A percentile compares a stretch with the other conserved stretches of the same genome.
Conservation (phyloP, 257 asterid genomes). For the Lycium ferocissimum region DNA sequence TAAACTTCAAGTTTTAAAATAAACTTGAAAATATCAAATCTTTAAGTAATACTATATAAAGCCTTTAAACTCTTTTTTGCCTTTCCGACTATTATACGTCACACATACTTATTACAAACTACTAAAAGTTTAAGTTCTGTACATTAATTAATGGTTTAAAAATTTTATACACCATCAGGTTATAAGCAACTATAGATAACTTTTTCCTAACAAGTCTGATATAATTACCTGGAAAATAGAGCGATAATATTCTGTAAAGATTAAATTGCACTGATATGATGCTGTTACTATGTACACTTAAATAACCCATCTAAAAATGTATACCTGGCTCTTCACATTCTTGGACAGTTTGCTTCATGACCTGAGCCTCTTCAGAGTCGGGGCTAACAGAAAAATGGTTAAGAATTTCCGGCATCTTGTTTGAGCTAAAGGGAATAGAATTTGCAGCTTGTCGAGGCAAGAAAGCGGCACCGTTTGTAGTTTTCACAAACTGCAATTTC, state of each 20-base stretch:
- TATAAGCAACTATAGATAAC: not conserved
- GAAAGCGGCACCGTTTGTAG: slow-evolving; percentile 40
- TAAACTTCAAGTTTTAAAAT: not conserved
- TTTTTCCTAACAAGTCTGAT: too few relatives aligned
- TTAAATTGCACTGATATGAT: not conserved
- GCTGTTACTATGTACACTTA: too few relatives aligned
- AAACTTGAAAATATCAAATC: not conserved
- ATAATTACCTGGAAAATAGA: not conserved
- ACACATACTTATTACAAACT: not conserved
- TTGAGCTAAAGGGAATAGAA: slow-evolving; percentile 73
- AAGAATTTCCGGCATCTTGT: slow-evolving; percentile 55
- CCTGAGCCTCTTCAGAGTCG: slow-evolving; percentile 53
- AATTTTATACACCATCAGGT: not conserved
- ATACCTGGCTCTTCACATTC: slow-evolving; percentile 66
- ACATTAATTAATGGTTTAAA: too few relatives aligned
- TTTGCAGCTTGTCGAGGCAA: slow-evolving; percentile 66
- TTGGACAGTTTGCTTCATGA: slow-evolving; percentile 57
- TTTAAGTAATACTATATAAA: not conserved
- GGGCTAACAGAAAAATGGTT: slow-evolving; percentile 53
- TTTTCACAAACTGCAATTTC: slow-evolving; percentile 58
- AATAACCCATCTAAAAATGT: too few relatives aligned
- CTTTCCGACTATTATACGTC: not conserved
- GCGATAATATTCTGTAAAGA: not conserved
- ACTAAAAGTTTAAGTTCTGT: not conserved
- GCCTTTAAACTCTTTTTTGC: not conserved